These are phyloP conservation scores for Cladosporium sp. DNA, from an alignment of 2,329 filamentous ascomycete genomes.

Conservation along the genomic window DNA sequence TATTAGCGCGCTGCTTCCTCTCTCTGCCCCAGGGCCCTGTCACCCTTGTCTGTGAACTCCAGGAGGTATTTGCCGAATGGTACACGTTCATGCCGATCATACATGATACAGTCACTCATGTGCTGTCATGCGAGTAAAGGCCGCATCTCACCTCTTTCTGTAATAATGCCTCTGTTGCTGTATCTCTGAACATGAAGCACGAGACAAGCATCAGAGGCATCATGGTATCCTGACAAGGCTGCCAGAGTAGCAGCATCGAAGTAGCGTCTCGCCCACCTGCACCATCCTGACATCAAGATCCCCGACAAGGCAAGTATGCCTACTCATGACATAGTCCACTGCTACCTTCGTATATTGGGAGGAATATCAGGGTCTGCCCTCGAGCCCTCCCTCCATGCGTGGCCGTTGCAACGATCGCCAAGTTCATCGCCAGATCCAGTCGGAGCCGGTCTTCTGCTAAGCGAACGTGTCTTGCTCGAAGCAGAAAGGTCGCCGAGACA, in stretches of 20 bases:
- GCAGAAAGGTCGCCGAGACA: conserved; percentile 4
- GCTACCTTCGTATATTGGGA: not conserved
- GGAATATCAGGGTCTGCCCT: not conserved
- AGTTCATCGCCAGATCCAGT: not conserved
- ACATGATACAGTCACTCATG: no score
- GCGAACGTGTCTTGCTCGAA: conserved; percentile 6
- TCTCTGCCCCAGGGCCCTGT: not conserved
- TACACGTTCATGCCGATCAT: no score
- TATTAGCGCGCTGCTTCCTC: not conserved
- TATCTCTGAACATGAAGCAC: no score
- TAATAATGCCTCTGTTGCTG: no score
- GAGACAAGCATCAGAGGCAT: no score
- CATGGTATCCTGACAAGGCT: not conserved
- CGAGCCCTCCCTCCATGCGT: not conserved
- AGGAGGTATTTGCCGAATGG: no score
- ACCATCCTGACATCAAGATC: no score
- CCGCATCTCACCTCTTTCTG: no score
- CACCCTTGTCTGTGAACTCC: no score
- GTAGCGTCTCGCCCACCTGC: no score
- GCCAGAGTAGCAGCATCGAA: no score
- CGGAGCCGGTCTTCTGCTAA: not conserved
- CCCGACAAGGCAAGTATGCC: not conserved
- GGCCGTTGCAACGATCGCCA: conserved; percentile 4
- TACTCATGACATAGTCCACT: not conserved
- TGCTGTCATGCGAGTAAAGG: no score